A percentile compares a stretch with the other conserved stretches of the same genome.
phyloP scores from a whole-genome alignment of 2,329 filamentous ascomycete genomes.

The Juglanconis sp. region DNA sequence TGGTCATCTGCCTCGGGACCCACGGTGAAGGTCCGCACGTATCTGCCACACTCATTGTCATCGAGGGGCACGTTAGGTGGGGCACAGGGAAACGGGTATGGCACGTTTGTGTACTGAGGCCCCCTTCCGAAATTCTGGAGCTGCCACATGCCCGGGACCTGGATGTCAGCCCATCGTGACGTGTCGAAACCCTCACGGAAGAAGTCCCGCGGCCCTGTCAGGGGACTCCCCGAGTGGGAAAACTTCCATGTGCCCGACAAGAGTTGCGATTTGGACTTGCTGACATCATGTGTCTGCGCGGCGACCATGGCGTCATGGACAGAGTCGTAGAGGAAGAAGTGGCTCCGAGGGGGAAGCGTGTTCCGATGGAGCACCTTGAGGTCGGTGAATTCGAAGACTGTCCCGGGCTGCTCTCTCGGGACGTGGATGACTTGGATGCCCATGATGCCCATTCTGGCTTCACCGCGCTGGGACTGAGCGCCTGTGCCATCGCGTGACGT shows the following conservation, averaged over 20 bases:
- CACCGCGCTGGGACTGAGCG: not conserved
- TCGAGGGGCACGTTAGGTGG: slow-evolving; percentile 63
- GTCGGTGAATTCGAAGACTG: slow-evolving; percentile 54
- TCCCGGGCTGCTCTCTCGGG: not conserved
- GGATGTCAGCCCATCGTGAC: slow-evolving; percentile 39
- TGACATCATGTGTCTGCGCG: slow-evolving; percentile 41
- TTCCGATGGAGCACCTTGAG: slow-evolving; percentile 57
- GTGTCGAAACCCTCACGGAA: slow-evolving; percentile 34
- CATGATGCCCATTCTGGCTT: not conserved
- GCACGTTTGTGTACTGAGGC: slow-evolving; percentile 68
- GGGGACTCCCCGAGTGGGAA: slow-evolving; percentile 42
- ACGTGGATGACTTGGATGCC: too few relatives aligned
- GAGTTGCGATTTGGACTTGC: slow-evolving; percentile 35
- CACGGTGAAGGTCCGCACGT: slow-evolving; percentile 55
- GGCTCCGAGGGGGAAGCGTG: slow-evolving; percentile 53
- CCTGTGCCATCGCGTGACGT: too few relatives aligned
- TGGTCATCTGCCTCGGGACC: slow-evolving; percentile 42
- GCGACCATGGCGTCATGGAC: slow-evolving; percentile 33
- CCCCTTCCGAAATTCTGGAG: slow-evolving; percentile 60
- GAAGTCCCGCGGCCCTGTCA: slow-evolving; percentile 42
- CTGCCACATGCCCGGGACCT: slow-evolving; percentile 70
- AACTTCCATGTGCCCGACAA: slow-evolving; percentile 57
- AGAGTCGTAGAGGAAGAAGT: slow-evolving; percentile 52
- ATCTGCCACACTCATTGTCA: slow-evolving; percentile 63
- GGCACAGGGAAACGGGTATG: slow-evolving; percentile 64